Evolutionary conservation across 257 asterid genomes (phyloP), one percentile per base, ranked within the genome.

Genomic region (Solanum megistacrolobum): DNA sequence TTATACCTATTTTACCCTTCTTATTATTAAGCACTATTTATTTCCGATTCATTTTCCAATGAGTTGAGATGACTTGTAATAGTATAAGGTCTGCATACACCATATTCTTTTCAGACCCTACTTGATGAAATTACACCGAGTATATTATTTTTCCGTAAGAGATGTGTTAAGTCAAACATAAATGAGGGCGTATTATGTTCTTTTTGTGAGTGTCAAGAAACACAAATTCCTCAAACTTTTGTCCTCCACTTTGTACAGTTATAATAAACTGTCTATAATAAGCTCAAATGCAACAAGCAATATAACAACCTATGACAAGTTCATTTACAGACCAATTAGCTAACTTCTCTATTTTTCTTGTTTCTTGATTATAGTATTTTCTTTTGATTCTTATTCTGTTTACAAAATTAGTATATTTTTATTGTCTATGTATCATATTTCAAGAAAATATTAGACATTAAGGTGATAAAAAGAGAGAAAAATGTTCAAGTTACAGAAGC

Each of bases 401-500:
- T 13, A 34, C 23, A 62, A 46, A 58, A 20, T 86, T 60, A 73
- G n/a, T 62, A 18, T 83, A n/a, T 2, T 78, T 16, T 18, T 81
- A 18, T 35, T 86, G 29, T 25, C 75, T 62, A 9, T 90, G 43
- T 60, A 83, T 84, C 62, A 36, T 86, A 72, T 87, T 86, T 58
- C 88, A 58, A 69, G 27, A 36, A 27, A 41, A 79, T 79, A 60
- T 43, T 25, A 25, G 32, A 12, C 75, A 34, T 31, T 83, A 81
- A 69, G 76, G 88, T 73, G 90, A 87, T 41, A 35, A 84, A 88
- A 88, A 34, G 36, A 90, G 23, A 31, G 39, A 71, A 71, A 31
- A 52, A 97, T 97, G 99, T 93, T 93, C 89, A 97, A 92, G 92
- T 88, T 90, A 48, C 98, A 93, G 87, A 95, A 91, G 90, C 92